These are phyloP conservation scores for Amanita muscaria DNA, from an alignment of 768 basidiomycete species.

Conservation along the genomic window DNA sequence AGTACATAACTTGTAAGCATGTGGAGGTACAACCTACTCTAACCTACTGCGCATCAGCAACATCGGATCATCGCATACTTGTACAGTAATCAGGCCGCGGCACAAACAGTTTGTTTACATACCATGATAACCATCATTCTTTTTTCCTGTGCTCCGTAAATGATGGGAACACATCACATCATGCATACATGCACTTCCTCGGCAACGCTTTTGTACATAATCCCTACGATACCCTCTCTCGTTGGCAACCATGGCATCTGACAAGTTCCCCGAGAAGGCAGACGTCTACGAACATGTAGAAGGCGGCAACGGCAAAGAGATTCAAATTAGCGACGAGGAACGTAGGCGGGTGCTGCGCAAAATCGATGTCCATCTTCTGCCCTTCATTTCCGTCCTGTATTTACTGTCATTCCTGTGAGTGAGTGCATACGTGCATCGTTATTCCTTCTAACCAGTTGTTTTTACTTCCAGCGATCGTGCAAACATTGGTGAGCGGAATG, in stretches of 20 bases:
- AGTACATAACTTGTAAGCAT: too few relatives aligned
- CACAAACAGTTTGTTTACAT: too few relatives aligned
- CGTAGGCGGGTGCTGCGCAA: conserved; percentile 27
- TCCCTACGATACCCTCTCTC: background rate
- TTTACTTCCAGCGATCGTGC: conserved; percentile 16
- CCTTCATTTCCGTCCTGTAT: conserved; percentile 36
- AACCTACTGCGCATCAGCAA: too few relatives aligned
- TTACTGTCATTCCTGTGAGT: conserved; percentile 39
- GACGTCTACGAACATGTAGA: background rate
- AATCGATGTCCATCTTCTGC: conserved; percentile 35
- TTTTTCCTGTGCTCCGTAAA: too few relatives aligned
- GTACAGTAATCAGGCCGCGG: too few relatives aligned
- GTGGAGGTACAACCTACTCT: too few relatives aligned
- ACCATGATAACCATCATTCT: too few relatives aligned
- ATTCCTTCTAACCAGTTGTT: background rate
- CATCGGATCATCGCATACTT: too few relatives aligned
- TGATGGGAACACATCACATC: too few relatives aligned
- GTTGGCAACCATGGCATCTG: background rate
- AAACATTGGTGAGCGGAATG: conserved; percentile 16
- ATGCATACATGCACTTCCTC: too few relatives aligned
- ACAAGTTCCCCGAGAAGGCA: background rate
- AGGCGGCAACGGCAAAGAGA: background rate
- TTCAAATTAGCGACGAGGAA: too few relatives aligned
- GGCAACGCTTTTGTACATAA: too few relatives aligned
- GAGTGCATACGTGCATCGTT: background rate